Conservation (phyloP, 306 rosid genomes). For the Ammopiptanthus mongolicus region DNA sequence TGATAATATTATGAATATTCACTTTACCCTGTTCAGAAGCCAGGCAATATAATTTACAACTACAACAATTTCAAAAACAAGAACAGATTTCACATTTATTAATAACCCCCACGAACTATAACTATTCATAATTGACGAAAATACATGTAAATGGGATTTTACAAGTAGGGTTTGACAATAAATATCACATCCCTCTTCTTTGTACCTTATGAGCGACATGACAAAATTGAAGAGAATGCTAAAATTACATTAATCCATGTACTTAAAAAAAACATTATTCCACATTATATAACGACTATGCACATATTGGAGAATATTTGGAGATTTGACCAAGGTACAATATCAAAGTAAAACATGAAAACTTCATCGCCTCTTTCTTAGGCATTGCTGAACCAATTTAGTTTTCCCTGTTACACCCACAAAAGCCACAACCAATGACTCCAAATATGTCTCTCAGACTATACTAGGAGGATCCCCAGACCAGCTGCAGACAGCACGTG, state of each 20-base stretch:
- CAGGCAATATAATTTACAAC: conserved; percentile 12
- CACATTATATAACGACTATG: conserved; percentile 31
- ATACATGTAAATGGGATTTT: conserved; percentile 33
- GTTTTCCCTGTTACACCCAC: conserved; percentile 14
- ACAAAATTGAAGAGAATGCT: conserved; percentile 43
- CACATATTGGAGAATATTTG: conserved; percentile 28
- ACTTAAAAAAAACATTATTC: conserved; percentile 18
- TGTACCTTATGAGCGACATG: conserved; percentile 21
- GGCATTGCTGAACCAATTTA: conserved; percentile 12
- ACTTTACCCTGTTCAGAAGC: conserved; percentile 14
- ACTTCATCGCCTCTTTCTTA: conserved; percentile 5
- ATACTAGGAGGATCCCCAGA: conserved; percentile 92
- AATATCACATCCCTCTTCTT: conserved; percentile 25
- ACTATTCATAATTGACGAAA: conserved; percentile 23
- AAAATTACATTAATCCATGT: conserved; percentile 35
- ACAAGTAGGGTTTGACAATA: conserved; percentile 35
- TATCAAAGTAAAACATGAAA: conserved; percentile 33
- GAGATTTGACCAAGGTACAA: conserved; percentile 8
- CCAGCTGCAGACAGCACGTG: conserved; percentile 87
- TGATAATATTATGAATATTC: not conserved
- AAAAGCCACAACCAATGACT: not conserved
- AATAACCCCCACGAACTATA: conserved; percentile 16
- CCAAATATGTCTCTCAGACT: conserved; percentile 42
- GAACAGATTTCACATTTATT: conserved; percentile 39
- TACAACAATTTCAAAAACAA: conserved; percentile 32